Conservation (phyloP, 805 yeast species). For the Torulaspora quercuum region DNA sequence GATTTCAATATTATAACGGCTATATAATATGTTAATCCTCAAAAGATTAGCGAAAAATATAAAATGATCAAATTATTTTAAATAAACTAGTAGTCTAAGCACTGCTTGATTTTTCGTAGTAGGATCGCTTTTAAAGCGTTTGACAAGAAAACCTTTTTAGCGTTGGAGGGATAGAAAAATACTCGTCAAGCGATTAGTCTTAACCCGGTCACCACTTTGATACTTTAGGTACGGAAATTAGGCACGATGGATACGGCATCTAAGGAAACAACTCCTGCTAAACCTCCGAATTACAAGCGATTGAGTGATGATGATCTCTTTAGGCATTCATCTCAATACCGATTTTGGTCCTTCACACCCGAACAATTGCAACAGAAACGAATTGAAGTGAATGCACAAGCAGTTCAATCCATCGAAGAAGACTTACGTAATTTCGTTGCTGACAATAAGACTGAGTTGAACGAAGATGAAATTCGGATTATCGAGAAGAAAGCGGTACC, state of each 20-base stretch:
- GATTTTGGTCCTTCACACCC: constrained; percentile 77
- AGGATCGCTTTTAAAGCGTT: no score
- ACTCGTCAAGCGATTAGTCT: no score
- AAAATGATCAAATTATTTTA: no score
- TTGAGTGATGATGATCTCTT: constrained; percentile 82
- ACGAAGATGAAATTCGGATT: constrained; percentile 33
- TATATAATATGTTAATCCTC: constrained; percentile 8
- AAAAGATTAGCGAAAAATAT: constrained; percentile 8
- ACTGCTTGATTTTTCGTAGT: no score
- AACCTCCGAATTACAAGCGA: constrained; percentile 31
- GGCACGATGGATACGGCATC: constrained; percentile 2
- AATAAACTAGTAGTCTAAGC: no score
- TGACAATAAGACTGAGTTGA: constrained; percentile 30
- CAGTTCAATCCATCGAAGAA: constrained; percentile 38
- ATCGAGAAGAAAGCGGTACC: constrained; percentile 37
- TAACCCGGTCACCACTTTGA: no score
- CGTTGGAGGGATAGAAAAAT: no score
- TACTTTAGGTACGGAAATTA: no score
- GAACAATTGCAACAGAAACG: constrained; percentile 53
- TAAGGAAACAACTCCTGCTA: constrained; percentile 9
- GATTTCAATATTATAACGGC: constrained; percentile 9
- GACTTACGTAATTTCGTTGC: constrained; percentile 34
- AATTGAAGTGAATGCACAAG: constrained; percentile 51
- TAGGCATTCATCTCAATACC: constrained; percentile 79
- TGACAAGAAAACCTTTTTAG: no score